Evolutionary conservation across 116 monocot genomes (phyloP), one percentile per base, ranked within the genome.

Genomic region (Cymodocea nodosa): DNA sequence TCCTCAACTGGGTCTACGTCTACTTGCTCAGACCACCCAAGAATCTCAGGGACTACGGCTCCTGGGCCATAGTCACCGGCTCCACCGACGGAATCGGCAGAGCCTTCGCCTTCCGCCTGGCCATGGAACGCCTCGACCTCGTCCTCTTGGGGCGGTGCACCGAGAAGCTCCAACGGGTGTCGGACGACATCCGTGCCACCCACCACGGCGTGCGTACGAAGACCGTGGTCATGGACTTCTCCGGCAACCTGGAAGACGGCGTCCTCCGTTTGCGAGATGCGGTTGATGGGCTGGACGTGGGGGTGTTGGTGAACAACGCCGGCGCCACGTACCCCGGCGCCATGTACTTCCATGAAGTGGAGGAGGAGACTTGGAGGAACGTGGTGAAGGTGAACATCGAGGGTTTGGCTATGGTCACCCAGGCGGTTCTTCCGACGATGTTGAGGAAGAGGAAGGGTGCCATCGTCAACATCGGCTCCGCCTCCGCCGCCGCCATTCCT

Each of bases 41-140:
- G 81, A 67, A 79, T 71, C 78, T 87, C 24, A 15, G 34, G 18
- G n/a, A 34, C 12, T 93, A 93, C 76, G 88, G 88, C 53, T 63
- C 76, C 12, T 93, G 85, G 85, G 88, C 88, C 44, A 58, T 88
- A 40, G 60, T 93, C 75, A 93, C 88, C 9, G 88, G 92, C 39
- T 61, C 87, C 34, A 87, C 87, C 16, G 82, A 79, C 50, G 85
- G 85, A 53, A 85, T 85, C 56, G 82, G 82, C 24, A 67, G 52
- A 23, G 82, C 79, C 14, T 35, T 86, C 64, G 82, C 82, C 59
- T 60, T 82, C 71, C 49, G 62, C 58, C 66, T 86, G 2, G 79
- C 79, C 24, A 17, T 23, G 24, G 24, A 62, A 12, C 79, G 79
- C 6, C 71, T 81, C 39, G 22, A 81, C 58, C 30, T 85, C n/a